phyloP scores from a whole-genome alignment of 2,329 filamentous ascomycete species.

The Fusarium brevicatenulatum region DNA sequence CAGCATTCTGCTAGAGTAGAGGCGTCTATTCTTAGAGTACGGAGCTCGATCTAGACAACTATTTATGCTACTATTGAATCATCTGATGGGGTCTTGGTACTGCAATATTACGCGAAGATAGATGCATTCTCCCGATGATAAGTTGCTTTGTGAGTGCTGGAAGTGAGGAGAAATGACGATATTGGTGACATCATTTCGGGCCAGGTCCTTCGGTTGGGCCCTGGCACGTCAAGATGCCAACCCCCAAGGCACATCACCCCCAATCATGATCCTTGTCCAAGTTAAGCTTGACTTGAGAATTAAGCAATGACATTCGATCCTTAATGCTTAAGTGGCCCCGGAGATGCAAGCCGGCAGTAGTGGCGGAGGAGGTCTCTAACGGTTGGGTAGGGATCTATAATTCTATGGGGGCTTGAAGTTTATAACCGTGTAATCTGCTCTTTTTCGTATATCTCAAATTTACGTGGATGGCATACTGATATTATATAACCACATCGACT shows the following conservation, averaged over 20 bases:
- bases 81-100: neutral
- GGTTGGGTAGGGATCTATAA: neutral
- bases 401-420: neutral
- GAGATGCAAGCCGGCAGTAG: constrained; percentile 7
- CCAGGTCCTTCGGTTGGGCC: constrained; percentile 1
- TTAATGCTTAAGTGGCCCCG: constrained; percentile 5
- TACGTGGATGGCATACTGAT: neutral
- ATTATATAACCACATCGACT: neutral
- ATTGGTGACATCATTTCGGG: constrained; percentile 40
- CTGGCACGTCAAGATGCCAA: constrained; percentile 12
- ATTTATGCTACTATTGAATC: neutral
- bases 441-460: neutral
- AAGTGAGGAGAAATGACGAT: constrained; percentile 25
- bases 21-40: neutral
- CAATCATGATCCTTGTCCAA: constrained; percentile 14
- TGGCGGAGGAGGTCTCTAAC: constrained; percentile 2
- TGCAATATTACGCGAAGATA: constrained; percentile 15
- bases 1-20: constrained; percentile 1
- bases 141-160: constrained; percentile 6
- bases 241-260: constrained; percentile 16
- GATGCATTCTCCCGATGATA: constrained; percentile 2
- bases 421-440: constrained; percentile 12
- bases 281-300: constrained; percentile 13
- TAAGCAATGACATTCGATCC: constrained; percentile 2
- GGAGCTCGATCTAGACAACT: constrained; percentile 1